A percentile compares a stretch with the other conserved stretches of the same genome.
Conservation (phyloP, 192 early-diverging fungal genomes). For the Podila epicladia region DNA sequence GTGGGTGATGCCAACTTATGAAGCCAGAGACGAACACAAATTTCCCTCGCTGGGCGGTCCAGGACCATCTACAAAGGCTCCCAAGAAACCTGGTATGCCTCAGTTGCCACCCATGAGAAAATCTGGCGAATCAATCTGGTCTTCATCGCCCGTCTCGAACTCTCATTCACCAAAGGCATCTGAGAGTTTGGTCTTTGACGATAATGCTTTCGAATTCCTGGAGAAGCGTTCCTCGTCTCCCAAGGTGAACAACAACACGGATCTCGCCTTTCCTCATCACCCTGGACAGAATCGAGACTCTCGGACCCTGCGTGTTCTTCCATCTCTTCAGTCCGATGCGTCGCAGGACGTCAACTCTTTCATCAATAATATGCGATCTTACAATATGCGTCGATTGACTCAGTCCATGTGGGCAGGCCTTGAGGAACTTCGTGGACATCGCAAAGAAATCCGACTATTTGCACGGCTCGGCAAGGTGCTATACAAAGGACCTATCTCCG, state of each 20-base stretch:
- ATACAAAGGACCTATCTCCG: not conserved
- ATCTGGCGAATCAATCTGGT: not conserved
- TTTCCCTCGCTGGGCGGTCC: constrained; percentile 19
- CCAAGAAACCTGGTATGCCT: constrained; percentile 13
- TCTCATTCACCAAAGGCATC: not conserved
- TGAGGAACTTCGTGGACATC: constrained; percentile 32
- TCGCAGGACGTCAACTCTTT: not conserved
- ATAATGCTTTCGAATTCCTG: not conserved
- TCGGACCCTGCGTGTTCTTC: not conserved
- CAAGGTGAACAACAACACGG: not conserved
- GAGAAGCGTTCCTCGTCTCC: not conserved
- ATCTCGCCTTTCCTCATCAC: not conserved
- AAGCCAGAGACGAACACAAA: constrained; percentile 5
- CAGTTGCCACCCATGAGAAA: constrained; percentile 7
- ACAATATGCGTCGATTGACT: constrained; percentile 27
- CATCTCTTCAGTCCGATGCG: not conserved
- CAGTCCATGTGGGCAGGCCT: constrained; percentile 21
- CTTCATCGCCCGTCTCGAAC: not conserved
- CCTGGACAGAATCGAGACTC: not conserved
- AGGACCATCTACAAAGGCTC: not conserved
- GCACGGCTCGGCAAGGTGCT: constrained; percentile 28
- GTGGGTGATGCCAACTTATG: constrained; percentile 21
- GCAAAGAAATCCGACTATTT: constrained; percentile 39
- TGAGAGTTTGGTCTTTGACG: not conserved
- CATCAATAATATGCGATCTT: constrained; percentile 10